Conservation (phyloP, 225 moss, liverwort and hornwort genomes). For the Thuidium tamariscinum region DNA sequence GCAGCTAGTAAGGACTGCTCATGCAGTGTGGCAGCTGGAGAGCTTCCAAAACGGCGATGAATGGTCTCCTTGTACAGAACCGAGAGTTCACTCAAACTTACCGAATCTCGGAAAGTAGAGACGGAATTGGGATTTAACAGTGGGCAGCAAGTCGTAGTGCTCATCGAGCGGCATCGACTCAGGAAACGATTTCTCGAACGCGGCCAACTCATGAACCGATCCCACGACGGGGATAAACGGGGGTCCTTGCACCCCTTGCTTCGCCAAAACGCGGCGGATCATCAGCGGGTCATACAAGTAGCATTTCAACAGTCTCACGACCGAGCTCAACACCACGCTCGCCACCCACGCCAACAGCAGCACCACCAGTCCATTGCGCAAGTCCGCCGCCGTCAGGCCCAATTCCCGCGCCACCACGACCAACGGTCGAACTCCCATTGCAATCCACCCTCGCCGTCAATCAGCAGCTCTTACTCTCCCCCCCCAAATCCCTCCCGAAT, state of each 20-base stretch:
- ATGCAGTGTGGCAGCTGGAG: neutral
- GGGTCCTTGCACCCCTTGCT: slow-evolving; percentile 27
- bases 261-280: slow-evolving; percentile 18
- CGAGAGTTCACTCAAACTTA: neutral
- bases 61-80: neutral
- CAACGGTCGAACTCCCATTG: neutral
- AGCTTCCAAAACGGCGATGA: neutral
- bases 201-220: neutral
- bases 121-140: slow-evolving; percentile 12
- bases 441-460: neutral
- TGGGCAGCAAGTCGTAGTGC: slow-evolving; percentile 4
- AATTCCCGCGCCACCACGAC: neutral
- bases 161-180: slow-evolving; percentile 22
- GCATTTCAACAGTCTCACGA: neutral
- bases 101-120: slow-evolving; percentile 32
- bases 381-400: neutral
- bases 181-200: slow-evolving; percentile 2
- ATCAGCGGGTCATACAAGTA: slow-evolving; percentile 21
- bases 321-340: neutral
- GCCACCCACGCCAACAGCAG: neutral
- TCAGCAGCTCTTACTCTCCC: neutral
- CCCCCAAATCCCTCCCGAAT: neutral
- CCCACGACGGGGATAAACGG: slow-evolving; percentile 15
- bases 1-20: neutral
- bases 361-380: slow-evolving; percentile 6